A percentile compares a stretch with the other conserved stretches of the same genome.
phyloP scores from a whole-genome alignment of 768 basidiomycete genomes.

The Tricholoma hemisulphureum region DNA sequence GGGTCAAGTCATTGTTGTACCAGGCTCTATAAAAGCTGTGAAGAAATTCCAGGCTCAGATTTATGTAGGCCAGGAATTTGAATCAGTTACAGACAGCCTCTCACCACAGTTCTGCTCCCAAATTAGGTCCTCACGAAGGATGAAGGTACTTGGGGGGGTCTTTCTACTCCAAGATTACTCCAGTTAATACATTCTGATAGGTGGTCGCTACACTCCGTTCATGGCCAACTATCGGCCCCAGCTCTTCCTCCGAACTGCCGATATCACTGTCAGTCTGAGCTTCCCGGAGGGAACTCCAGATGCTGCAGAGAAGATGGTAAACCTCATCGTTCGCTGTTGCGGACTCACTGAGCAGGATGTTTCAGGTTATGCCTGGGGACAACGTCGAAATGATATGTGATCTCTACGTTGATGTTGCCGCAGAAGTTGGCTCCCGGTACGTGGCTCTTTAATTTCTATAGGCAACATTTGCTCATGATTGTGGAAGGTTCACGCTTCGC shows the following conservation, averaged over 20 bases:
- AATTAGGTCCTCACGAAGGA: slow-evolving; percentile 79
- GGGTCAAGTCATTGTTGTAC: slow-evolving; percentile 87
- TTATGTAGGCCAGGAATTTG: slow-evolving; percentile 51
- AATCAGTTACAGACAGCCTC: neutral
- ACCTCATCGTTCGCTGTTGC: slow-evolving; percentile 10
- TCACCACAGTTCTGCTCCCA: neutral
- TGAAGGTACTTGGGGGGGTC: slow-evolving; percentile 47
- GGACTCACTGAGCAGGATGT: neutral
- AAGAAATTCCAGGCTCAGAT: slow-evolving; percentile 94
- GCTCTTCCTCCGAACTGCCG: slow-evolving; percentile 93
- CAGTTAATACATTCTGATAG: slow-evolving; percentile 18
- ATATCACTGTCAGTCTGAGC: slow-evolving; percentile 79
- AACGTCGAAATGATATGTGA: slow-evolving; percentile 91
- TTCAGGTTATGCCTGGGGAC: slow-evolving; percentile 93
- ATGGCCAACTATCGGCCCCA: slow-evolving; percentile 93
- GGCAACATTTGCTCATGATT: slow-evolving; percentile 5
- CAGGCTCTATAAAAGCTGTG: slow-evolving; percentile 89
- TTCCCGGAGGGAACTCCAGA: slow-evolving; percentile 86
- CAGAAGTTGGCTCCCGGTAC: slow-evolving; percentile 81
- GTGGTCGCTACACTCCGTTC: slow-evolving; percentile 89
- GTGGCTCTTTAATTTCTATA: slow-evolving; percentile 14
- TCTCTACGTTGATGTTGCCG: slow-evolving; percentile 81
- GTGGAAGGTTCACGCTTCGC: slow-evolving; percentile 75
- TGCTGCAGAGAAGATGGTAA: slow-evolving; percentile 84
- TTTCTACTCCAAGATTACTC: slow-evolving; percentile 8